Evolutionary conservation across 345 rosid genomes (phyloP).

Genomic region (Corymbia maculata): DNA sequence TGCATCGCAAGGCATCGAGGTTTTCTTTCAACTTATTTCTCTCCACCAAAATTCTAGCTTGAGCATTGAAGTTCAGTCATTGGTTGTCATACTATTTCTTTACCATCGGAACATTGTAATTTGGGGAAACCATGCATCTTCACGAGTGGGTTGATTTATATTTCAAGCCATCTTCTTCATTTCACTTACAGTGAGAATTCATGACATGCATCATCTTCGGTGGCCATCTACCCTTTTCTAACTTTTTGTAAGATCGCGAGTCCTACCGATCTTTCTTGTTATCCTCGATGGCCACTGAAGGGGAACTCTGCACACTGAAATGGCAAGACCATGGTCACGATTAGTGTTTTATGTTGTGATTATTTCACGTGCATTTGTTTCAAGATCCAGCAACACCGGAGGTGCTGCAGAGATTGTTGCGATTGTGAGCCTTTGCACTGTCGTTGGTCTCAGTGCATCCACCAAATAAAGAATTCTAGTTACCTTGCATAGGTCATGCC

Average conservation of each 20-base stretch:
- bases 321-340: background rate
- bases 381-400: background rate
- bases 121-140: background rate
- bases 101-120: background rate
- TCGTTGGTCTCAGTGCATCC: background rate
- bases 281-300: background rate
- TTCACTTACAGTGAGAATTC: background rate
- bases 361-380: background rate
- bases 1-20: slow-evolving; percentile 61
- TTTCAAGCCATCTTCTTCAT: background rate
- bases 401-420: background rate
- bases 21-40: background rate
- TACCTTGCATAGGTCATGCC: background rate
- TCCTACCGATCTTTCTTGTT: background rate
- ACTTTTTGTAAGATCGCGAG: fast-evolving
- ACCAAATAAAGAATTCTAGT: background rate
- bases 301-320: background rate
- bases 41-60: background rate
- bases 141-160: background rate
- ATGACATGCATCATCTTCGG: background rate
- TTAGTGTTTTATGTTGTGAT: background rate
- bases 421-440: background rate
- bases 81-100: background rate
- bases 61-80: background rate
- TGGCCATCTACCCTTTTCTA: background rate